phyloP scores from a whole-genome alignment of 2,329 filamentous ascomycete species.

The Diplocarpon rosae region DNA sequence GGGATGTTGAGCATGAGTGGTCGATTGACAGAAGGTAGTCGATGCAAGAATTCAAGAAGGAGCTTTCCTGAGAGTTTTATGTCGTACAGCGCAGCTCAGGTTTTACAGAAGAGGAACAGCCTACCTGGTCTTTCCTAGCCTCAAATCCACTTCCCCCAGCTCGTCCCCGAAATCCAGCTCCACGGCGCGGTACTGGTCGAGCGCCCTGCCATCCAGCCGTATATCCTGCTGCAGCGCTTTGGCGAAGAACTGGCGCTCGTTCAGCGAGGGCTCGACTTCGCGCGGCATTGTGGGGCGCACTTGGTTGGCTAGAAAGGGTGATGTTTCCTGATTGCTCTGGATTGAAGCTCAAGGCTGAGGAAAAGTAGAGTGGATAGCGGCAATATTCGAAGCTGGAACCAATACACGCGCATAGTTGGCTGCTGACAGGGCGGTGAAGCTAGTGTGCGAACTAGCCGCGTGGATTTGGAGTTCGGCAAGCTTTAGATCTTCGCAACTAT shows the following conservation, averaged over 20 bases:
- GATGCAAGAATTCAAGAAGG: too few relatives aligned
- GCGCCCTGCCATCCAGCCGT: constrained; percentile 71
- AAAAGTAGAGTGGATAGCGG: too few relatives aligned
- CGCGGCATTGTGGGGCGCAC: constrained; percentile 56
- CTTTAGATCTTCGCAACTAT: too few relatives aligned
- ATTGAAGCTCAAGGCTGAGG: not conserved
- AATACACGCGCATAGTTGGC: too few relatives aligned
- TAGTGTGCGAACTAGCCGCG: not conserved
- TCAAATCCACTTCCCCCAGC: constrained; percentile 80
- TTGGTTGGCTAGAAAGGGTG: too few relatives aligned
- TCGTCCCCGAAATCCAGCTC: constrained; percentile 79
- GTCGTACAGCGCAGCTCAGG: not conserved
- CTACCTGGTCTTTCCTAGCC: constrained; percentile 82
- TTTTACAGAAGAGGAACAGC: constrained; percentile 9
- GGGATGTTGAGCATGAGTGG: not conserved
- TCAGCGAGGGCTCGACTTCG: constrained; percentile 80
- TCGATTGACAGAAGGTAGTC: not conserved
- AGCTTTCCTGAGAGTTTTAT: too few relatives aligned
- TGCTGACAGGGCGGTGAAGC: not conserved
- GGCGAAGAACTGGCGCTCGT: constrained; percentile 77
- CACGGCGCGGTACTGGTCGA: constrained; percentile 70
- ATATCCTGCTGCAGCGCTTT: constrained; percentile 72
- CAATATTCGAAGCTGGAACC: too few relatives aligned
- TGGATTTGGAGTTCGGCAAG: constrained; percentile 4
- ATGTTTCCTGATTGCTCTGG: too few relatives aligned